A percentile compares a stretch with the other conserved stretches of the same genome.
phyloP scores from a whole-genome alignment of 176 grass and related monocot genomes.

The Elaeis guineensis region DNA sequence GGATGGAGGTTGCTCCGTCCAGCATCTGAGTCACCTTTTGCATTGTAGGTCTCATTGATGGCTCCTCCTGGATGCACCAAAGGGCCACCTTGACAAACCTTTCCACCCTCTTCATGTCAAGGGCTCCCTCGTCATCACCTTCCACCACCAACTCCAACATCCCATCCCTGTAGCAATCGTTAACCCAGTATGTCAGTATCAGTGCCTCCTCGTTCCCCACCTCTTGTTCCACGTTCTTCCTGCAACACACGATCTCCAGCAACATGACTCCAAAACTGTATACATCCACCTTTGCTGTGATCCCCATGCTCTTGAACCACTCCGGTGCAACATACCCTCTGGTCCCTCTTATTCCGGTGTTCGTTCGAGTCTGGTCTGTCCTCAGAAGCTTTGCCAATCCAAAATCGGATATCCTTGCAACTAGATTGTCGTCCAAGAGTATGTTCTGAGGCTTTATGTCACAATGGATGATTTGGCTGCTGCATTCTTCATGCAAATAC shows the following conservation, averaged over 20 bases:
- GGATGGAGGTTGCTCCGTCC: constrained; percentile 14
- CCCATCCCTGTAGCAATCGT: constrained; percentile 18
- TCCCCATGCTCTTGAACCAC: constrained; percentile 21
- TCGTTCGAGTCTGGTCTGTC: constrained; percentile 19
- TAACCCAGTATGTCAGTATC: constrained; percentile 2
- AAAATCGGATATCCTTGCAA: constrained; percentile 19
- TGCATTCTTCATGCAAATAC: constrained; percentile 26
- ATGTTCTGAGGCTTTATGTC: constrained; percentile 5
- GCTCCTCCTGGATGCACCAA: constrained; percentile 1
- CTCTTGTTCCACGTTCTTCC: too few relatives aligned
- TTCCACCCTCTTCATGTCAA: constrained; percentile 20
- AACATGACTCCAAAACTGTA: too few relatives aligned
- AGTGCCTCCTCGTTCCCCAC: too few relatives aligned
- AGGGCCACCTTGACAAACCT: constrained; percentile 24
- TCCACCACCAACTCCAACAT: constrained; percentile 13
- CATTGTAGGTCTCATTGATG: constrained; percentile 16
- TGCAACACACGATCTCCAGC: too few relatives aligned
- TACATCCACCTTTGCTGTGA: constrained; percentile 20
- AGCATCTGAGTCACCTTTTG: constrained; percentile 26
- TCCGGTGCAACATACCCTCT: constrained; percentile 21
- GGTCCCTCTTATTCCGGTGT: constrained; percentile 16
- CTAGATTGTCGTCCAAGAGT: constrained; percentile 20
- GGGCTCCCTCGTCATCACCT: constrained; percentile 9
- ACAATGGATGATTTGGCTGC: constrained; percentile 18
- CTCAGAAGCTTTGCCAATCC: constrained; percentile 21